Percentiles rank a stretch among this genome's conserved stretches.
These are phyloP conservation scores for Penicillium thymicola DNA, from an alignment of 2,329 filamentous ascomycete species.

Conservation along the genomic window DNA sequence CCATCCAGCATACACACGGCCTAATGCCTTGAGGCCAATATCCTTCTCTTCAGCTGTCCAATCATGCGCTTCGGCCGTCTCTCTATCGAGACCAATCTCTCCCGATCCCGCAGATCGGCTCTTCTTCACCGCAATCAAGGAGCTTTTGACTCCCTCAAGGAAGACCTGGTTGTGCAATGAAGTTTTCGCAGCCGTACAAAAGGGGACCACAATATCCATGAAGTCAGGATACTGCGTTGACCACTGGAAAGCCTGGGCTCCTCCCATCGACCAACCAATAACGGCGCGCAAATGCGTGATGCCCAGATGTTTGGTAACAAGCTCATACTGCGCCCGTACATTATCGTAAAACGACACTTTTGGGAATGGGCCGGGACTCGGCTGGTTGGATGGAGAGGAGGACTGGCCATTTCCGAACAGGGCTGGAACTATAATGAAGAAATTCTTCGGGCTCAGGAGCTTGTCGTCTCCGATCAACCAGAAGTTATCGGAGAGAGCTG, in stretches of 20 bases:
- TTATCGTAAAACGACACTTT: constrained; percentile 66
- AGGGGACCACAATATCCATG: constrained; percentile 63
- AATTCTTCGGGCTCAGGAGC: constrained; percentile 61
- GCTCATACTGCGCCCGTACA: constrained; percentile 62
- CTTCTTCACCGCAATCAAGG: constrained; percentile 57
- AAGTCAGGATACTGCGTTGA: constrained; percentile 61
- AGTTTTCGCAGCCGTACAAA: constrained; percentile 64
- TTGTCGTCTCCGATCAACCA: constrained; percentile 69
- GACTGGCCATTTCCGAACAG: constrained; percentile 69
- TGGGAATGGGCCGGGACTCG: constrained; percentile 56
- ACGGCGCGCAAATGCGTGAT: constrained; percentile 61
- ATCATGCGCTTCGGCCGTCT: constrained; percentile 39
- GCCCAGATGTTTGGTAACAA: constrained; percentile 62
- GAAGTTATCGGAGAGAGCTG: constrained; percentile 65
- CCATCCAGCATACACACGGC: constrained; percentile 72
- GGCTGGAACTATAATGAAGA: constrained; percentile 67
- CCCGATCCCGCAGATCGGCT: constrained; percentile 52
- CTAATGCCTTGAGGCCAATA: constrained; percentile 66
- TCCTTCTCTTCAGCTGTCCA: constrained; percentile 56
- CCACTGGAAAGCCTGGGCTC: constrained; percentile 65
- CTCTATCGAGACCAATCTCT: constrained; percentile 42
- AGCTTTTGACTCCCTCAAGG: constrained; percentile 61
- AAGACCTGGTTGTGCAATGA: constrained; percentile 67
- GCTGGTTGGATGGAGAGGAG: constrained; percentile 63
- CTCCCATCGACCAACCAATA: constrained; percentile 70